These are phyloP conservation scores for Inga oerstediana DNA, from an alignment of 306 rosid species.

Conservation along the genomic window DNA sequence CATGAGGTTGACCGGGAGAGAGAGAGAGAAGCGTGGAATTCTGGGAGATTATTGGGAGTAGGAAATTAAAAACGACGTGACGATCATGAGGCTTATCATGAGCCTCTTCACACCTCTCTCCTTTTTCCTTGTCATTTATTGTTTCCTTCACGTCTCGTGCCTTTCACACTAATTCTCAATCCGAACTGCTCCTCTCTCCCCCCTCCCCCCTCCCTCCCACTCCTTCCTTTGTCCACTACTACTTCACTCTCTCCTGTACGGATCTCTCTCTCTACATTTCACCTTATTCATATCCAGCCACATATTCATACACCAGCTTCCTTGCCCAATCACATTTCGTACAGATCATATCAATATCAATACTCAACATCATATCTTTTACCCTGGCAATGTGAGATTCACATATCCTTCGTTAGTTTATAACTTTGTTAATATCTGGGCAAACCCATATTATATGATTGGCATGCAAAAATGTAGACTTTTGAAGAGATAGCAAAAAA, in stretches of 20 bases:
- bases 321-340: neutral
- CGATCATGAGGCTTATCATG: constrained; percentile 95
- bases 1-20: constrained; percentile 64
- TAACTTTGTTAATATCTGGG: neutral
- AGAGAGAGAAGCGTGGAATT: constrained; percentile 62
- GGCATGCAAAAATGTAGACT: neutral
- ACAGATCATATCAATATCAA: neutral
- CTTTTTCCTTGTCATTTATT: constrained; percentile 53
- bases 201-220: neutral
- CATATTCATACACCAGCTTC: neutral
- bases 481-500: constrained; percentile 12
- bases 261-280: constrained; percentile 17
- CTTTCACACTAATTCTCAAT: constrained; percentile 89
- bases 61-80: constrained; percentile 92
- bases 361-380: neutral
- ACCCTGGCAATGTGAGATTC: neutral
- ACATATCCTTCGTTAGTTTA: neutral
- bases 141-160: constrained; percentile 64
- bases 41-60: constrained; percentile 91
- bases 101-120: constrained; percentile 61
- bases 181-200: constrained; percentile 80
- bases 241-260: constrained; percentile 27
- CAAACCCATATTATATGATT: neutral
- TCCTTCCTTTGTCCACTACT: neutral
- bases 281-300: constrained; percentile 18